phyloP scores from a whole-genome alignment of 495 filamentous ascomycete genomes.

The Hypoxylon cercidicola region DNA sequence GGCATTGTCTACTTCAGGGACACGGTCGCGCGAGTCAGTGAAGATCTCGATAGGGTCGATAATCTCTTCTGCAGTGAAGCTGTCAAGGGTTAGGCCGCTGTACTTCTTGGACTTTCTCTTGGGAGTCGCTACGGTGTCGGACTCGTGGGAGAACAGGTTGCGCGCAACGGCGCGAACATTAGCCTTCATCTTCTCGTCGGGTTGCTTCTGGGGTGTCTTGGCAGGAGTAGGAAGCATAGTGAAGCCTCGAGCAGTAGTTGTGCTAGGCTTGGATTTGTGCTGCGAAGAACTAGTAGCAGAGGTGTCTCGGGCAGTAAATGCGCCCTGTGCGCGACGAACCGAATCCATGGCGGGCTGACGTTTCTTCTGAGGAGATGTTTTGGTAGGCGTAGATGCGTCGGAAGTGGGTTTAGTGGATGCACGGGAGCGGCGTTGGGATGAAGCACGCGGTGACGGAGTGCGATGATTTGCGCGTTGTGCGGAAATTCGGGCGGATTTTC shows the following conservation, averaged over 20 bases:
- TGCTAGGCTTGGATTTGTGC: constrained; percentile 34
- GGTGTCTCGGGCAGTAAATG: constrained; percentile 47
- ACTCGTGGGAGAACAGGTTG: constrained; percentile 71
- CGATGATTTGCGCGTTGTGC: constrained; percentile 51
- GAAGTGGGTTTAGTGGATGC: constrained; percentile 47
- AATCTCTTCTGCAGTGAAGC: constrained; percentile 67
- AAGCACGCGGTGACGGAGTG: constrained; percentile 57
- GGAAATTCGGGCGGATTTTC: constrained; percentile 65
- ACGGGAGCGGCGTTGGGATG: constrained; percentile 47
- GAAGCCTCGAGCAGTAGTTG: constrained; percentile 29
- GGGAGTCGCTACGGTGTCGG: constrained; percentile 69
- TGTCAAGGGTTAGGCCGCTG: constrained; percentile 74
- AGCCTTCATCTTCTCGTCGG: constrained; percentile 58
- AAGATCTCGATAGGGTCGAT: constrained; percentile 79
- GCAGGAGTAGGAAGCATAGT: constrained; percentile 86
- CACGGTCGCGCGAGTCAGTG: constrained; percentile 87
- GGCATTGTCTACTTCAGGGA: constrained; percentile 74
- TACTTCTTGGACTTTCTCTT: constrained; percentile 66
- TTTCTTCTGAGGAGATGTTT: constrained; percentile 65
- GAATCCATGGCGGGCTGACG: constrained; percentile 47
- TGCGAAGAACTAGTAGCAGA: constrained; percentile 49
- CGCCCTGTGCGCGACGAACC: constrained; percentile 53
- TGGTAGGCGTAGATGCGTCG: constrained; percentile 51
- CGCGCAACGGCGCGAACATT: constrained; percentile 75
- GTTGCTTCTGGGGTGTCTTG: constrained; percentile 86